Base-by-base conservation (phyloP, 257 asterid genomes). In the Primulina huaijiensis region DNA sequence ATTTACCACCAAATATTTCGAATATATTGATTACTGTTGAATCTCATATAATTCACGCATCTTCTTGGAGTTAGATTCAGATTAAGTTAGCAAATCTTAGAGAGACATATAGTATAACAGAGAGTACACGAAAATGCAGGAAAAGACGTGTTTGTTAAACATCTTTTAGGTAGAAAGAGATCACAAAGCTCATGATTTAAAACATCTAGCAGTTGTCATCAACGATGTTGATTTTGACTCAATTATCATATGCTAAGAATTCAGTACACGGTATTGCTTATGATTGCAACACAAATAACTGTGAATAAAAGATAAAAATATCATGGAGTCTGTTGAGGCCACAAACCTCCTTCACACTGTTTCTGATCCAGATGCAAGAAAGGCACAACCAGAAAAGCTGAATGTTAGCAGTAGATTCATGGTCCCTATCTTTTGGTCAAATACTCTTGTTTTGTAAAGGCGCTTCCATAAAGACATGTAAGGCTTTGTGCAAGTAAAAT, bases 351-450 rank as follows among this genome's bases (percentile, higher is more conserved):
- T 65, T 10, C 56, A 43, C n/a, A 29, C 50, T 73, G 9, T 23
- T 67, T 72, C 77, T 50, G 62, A 40, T 77, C 72, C 65, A 50
- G 74, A 53, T 67, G 62, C 78, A 56, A 72, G 52, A 55, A 43
- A 35, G 53, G 56, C 62, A 7, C 63, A 64, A 58, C 55, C 64
- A 25, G 43, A 40, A 12, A 20, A 5, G 57, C 21, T 50, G 31
- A 20, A 20, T 10, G 75, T 34, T 17, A 20, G 57, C 57, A 29
- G 38, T 30, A 52, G 76, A 64, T 65, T 53, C 60, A 65, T 60
- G 64, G 29, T 69, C 67, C 53, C 29, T 62, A 59, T 62, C 53
- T 50, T 50, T 67, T 33, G 60, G 8, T 40, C 52, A 6, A 70
- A 62, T 60, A 67, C 59, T 53, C 64, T 68, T 27, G 55, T 69